These are phyloP conservation scores for Epichloe aotearoae DNA, from an alignment of 2,329 filamentous ascomycete species.

Conservation along the genomic window DNA sequence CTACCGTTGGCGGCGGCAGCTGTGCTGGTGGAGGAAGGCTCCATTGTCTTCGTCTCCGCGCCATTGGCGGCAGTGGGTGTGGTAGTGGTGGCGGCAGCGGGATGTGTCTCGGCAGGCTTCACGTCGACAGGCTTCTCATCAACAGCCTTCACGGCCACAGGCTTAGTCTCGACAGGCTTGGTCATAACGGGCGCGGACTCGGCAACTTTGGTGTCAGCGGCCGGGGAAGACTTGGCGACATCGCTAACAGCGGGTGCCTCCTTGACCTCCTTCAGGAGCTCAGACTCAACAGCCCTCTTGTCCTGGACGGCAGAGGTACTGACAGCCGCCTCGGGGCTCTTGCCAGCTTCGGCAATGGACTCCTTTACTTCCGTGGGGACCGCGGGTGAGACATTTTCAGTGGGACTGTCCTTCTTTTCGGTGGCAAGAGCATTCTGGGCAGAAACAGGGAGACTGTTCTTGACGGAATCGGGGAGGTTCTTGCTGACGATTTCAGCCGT, in stretches of 20 bases:
- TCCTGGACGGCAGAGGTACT: conserved; percentile 57
- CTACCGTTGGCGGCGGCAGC: not conserved
- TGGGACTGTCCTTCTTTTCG: conserved; percentile 28
- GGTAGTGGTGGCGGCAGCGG: not conserved
- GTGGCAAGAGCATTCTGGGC: conserved; percentile 34
- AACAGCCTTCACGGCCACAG: not conserved
- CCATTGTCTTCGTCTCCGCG: conserved; percentile 10
- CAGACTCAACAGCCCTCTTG: conserved; percentile 61
- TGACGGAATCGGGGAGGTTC: conserved; percentile 40
- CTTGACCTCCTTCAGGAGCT: conserved; percentile 55
- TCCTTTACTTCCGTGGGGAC: conserved; percentile 45
- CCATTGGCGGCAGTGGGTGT: conserved; percentile 10
- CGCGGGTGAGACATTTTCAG: conserved; percentile 32
- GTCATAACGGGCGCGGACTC: conserved; percentile 10
- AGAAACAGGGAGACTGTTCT: conserved; percentile 35
- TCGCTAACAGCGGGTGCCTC: conserved; percentile 22
- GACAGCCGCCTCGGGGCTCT: conserved; percentile 57
- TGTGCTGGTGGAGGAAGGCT: conserved; percentile 1
- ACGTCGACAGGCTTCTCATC: not conserved
- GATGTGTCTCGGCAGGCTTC: not conserved
- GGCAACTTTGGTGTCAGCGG: conserved; percentile 8
- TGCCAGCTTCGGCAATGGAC: conserved; percentile 43
- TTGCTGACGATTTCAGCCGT: conserved; percentile 29
- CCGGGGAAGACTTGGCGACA: conserved; percentile 10
- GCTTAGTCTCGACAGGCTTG: conserved; percentile 7